Base-by-base conservation (phyloP, 441 rosid genomes). In the Pelargonium cotyledonis region DNA sequence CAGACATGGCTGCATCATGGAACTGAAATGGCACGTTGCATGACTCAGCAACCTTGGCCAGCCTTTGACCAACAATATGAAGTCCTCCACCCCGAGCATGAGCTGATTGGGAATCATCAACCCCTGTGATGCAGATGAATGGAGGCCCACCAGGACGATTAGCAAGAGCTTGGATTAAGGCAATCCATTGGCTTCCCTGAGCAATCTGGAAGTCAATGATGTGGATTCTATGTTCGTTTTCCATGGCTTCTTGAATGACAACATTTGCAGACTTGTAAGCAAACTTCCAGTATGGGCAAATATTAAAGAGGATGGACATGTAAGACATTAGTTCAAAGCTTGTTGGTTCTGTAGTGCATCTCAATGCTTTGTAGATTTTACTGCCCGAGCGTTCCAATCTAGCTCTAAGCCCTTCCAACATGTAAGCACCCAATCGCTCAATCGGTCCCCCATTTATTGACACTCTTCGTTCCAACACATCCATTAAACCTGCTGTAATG, bases 81-180 rank as follows among this genome's bases (percentile, higher is more conserved):
- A 86, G 87, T n/a, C 90, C 88, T 19, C 88, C 86, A 5, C 85
- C 90, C 68, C 93, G 87, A 75, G 93, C 93, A 72, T 75, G 79
- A 55, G 80, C 72, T 31, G 93, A 88, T 57, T 84, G 86, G 26
- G 90, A 73, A 76, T 88, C 90, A 63, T 88, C 90, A 55, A 88
- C 73, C 16, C 89, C 93, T 3, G 93, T 88, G 64, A 88, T 74
- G 18, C 83, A 85, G 63, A 88, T 69, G 26, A 35, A n/a, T 0
- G 93, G 93, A 1, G 86, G 82, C 1, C 86, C 87, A 74, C 90
- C 82, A 5, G 78, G 86, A 58, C 80, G 77, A 66, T 46, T 61
- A 11, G 84, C 79, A 35, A 88, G 86, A 66, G 68, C 76, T 64
- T 81, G 77, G 23, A 88, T 80, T 51, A 88, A 75, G 49, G 16